Percentiles rank a stretch among this genome's conserved stretches.
Evolutionary conservation across 805 yeast genomes (phyloP).

Genomic region (Nakazawaea populi): DNA sequence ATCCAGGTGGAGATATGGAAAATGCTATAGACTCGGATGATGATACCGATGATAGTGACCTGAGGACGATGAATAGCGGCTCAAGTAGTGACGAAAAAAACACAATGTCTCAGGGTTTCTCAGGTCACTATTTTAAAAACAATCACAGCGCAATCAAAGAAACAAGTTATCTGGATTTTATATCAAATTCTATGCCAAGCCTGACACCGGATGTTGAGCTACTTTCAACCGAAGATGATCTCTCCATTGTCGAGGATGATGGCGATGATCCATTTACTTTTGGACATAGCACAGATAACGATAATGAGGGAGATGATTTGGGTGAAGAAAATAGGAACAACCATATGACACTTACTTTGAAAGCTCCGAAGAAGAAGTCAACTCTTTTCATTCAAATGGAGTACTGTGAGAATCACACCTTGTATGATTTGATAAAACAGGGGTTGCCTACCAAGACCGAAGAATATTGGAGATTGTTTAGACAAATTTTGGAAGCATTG

Average conservation of each 20-base stretch:
- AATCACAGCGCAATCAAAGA: slow-evolving; percentile 18
- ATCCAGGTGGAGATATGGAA: slow-evolving; percentile 18
- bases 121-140: slow-evolving; percentile 21
- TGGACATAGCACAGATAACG: slow-evolving; percentile 13
- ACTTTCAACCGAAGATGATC: slow-evolving; percentile 28
- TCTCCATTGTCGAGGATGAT: slow-evolving; percentile 18
- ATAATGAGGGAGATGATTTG: slow-evolving; percentile 9
- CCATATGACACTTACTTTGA: slow-evolving; percentile 3
- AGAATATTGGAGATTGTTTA: slow-evolving; percentile 85
- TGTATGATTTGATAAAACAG: slow-evolving; percentile 74
- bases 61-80: slow-evolving; percentile 26
- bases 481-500: slow-evolving; percentile 86
- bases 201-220: slow-evolving; percentile 51
- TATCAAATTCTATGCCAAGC: slow-evolving; percentile 52
- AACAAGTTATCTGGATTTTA: slow-evolving; percentile 50
- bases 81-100: slow-evolving; percentile 16
- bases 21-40: slow-evolving; percentile 20
- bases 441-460: slow-evolving; percentile 65
- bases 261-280: slow-evolving; percentile 16
- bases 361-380: slow-evolving; percentile 35
- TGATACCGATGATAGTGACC: slow-evolving; percentile 26
- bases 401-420: slow-evolving; percentile 92
- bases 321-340: slow-evolving; percentile 11
- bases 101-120: slow-evolving; percentile 8
- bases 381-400: slow-evolving; percentile 97